Conservation (phyloP, 2,329 filamentous ascomycete species). For the Lecanicillium sp. region DNA sequence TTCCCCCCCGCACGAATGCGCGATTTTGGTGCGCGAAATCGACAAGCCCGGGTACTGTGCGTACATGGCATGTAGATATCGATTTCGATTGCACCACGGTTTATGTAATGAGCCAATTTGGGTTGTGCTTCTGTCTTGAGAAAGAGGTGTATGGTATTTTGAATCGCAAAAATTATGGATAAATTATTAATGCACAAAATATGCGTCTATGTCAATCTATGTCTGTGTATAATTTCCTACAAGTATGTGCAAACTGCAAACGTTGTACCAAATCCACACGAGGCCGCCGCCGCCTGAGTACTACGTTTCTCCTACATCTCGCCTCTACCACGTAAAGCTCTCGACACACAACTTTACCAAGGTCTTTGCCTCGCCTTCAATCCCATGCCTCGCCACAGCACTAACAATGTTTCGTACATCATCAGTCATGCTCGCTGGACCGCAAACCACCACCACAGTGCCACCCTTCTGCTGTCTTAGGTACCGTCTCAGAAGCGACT, state of each 20-base stretch:
- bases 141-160: not conserved
- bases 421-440: constrained; percentile 15
- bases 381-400: constrained; percentile 6
- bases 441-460: constrained; percentile 15
- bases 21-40: not conserved
- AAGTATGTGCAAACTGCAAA: not conserved
- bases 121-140: too few relatives aligned
- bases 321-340: constrained; percentile 11
- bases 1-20: not conserved
- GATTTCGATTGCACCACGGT: not conserved
- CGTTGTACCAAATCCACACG: not conserved
- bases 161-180: not conserved
- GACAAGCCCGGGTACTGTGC: not conserved
- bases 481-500: constrained; percentile 11
- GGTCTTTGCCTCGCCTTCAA: constrained; percentile 6
- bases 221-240: too few relatives aligned
- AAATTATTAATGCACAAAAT: not conserved
- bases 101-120: not conserved
- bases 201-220: not conserved
- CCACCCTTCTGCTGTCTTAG: constrained; percentile 10
- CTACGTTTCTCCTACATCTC: too few relatives aligned
- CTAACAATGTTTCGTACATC: constrained; percentile 13
- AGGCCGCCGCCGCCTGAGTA: not conserved
- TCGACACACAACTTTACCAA: constrained; percentile 11
- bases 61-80: not conserved